Evolutionary conservation across 2,329 filamentous ascomycete species (phyloP).

Genomic region (Fusarium floridanum): DNA sequence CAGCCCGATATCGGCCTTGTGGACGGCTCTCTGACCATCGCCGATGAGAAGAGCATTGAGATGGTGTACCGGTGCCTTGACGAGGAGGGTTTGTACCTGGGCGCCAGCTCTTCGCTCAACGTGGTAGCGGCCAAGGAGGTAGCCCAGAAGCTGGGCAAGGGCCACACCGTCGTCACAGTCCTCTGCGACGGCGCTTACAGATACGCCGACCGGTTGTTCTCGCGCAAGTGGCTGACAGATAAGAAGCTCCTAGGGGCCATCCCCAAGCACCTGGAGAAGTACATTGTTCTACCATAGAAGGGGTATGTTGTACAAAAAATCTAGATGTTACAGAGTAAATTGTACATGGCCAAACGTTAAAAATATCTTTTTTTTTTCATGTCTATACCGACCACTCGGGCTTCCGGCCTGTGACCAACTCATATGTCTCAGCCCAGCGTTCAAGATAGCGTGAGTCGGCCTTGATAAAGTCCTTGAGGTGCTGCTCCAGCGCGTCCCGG

Average conservation of each 20-base stretch:
- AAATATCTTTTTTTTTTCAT: not conserved
- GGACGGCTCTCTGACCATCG: conserved; percentile 86
- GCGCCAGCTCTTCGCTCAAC: conserved; percentile 93
- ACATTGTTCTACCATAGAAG: conserved; percentile 86
- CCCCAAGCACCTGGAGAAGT: conserved; percentile 88
- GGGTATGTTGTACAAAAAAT: conserved; percentile 44
- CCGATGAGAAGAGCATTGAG: conserved; percentile 93
- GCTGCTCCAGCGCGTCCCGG: conserved; percentile 52
- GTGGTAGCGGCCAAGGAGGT: conserved; percentile 96
- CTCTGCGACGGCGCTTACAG: conserved; percentile 97
- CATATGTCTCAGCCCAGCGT: conserved; percentile 44
- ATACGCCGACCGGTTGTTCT: conserved; percentile 95
- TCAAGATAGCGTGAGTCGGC: conserved; percentile 16
- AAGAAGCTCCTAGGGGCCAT: conserved; percentile 88
- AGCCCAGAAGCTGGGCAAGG: conserved; percentile 88
- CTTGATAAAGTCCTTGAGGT: conserved; percentile 52
- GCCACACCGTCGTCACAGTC: conserved; percentile 92
- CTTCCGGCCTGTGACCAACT: conserved; percentile 45
- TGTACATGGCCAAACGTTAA: conserved; percentile 33
- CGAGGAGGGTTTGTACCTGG: conserved; percentile 95
- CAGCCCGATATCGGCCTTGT: conserved; percentile 85
- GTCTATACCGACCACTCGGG: conserved; percentile 45
- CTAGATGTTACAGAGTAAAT: conserved; percentile 46
- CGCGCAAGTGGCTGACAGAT: conserved; percentile 86
- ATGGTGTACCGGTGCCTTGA: conserved; percentile 98